Evolutionary conservation across 2,329 filamentous ascomycete species (phyloP).

Genomic region (Fusarium armeniacum): DNA sequence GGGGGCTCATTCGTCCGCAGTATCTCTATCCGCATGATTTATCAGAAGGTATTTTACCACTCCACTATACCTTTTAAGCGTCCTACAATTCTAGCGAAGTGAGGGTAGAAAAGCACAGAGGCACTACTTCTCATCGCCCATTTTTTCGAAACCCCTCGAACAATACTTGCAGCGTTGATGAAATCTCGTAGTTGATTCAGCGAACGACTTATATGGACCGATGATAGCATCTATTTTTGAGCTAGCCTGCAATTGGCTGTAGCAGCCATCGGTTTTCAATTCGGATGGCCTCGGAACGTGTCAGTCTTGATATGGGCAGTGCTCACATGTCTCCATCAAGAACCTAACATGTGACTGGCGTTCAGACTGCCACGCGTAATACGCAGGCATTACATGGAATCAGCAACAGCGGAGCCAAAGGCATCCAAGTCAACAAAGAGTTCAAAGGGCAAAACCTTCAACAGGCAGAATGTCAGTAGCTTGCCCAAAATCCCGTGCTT

Average conservation of each 20-base stretch:
- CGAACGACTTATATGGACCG: not conserved
- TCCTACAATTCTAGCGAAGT: not conserved
- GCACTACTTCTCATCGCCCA: not conserved
- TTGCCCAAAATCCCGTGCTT: slow-evolving; percentile 11
- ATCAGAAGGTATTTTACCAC: not conserved
- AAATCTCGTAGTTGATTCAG: not conserved
- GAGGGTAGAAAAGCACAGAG: not conserved
- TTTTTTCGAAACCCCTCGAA: not conserved
- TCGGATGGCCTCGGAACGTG: slow-evolving; percentile 8
- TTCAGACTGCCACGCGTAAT: slow-evolving; percentile 19
- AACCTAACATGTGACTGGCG: slow-evolving; percentile 40
- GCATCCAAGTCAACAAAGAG: not conserved
- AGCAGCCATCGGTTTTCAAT: not conserved
- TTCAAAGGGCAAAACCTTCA: not conserved
- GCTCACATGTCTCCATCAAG: slow-evolving; percentile 9
- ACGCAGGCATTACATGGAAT: slow-evolving; percentile 1
- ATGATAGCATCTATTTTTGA: not conserved
- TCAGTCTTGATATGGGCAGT: not conserved
- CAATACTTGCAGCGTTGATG: not conserved
- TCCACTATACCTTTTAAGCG: not conserved
- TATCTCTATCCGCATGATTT: not conserved
- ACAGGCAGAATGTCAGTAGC: slow-evolving; percentile 15
- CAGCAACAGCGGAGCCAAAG: slow-evolving; percentile 2
- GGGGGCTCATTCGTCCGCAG: not conserved
- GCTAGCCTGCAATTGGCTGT: too few species aligned